Base-by-base conservation (phyloP, 225 moss, liverwort and hornwort genomes). In the Bryoerythrophyllum caledonicum region DNA sequence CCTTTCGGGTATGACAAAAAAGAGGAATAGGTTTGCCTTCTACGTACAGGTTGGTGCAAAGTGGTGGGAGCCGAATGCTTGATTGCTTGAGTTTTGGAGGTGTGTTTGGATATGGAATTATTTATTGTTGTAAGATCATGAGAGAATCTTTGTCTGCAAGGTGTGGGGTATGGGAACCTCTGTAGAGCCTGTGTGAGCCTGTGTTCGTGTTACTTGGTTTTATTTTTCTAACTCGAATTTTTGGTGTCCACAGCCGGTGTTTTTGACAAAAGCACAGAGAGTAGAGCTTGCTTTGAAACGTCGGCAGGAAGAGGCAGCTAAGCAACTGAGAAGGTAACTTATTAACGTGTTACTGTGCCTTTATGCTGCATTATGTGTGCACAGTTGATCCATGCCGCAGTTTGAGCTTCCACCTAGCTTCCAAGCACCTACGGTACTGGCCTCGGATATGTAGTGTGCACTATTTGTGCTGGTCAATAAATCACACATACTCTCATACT, bases 231-330 rank as follows among this genome's bases (percentile, higher is more conserved):
- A 84, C 40, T 67, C 30, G 49, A 68, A 63, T n/a, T 78, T 46
- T 72, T 11, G 74, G 67, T 86, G 78, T 78, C 46, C 63, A 72
- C 86, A 94, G 93, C 96, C 96, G 55, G 87, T 96, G 57, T 96
- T 93, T 75, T 63, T 96, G 65, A 90, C 93, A 7, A 96, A 96
- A 80, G 87, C n/a, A n/a, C n/a, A n/a, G n/a, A n/a, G n/a, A n/a
- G n/a, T n/a, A n/a, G n/a, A n/a, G n/a, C n/a, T n/a, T 74, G 96
- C 96, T 35, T 68, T 96, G 58, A 92, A 92, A 79, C 91, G 92
- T 63, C 86, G 89, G 66, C 85, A 85, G 61, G 96, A 97, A 82
- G 94, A 99, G 80, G 91, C 85, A 74, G 79, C 80, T 55, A 93
- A 86, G 67, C 86, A 86, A 70, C 68, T 83, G 59, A 86, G 19